A percentile compares a stretch with the other conserved stretches of the same genome.
phyloP scores from a whole-genome alignment of 1,284 basidiomycete genomes.

The Boletus mariae region DNA sequence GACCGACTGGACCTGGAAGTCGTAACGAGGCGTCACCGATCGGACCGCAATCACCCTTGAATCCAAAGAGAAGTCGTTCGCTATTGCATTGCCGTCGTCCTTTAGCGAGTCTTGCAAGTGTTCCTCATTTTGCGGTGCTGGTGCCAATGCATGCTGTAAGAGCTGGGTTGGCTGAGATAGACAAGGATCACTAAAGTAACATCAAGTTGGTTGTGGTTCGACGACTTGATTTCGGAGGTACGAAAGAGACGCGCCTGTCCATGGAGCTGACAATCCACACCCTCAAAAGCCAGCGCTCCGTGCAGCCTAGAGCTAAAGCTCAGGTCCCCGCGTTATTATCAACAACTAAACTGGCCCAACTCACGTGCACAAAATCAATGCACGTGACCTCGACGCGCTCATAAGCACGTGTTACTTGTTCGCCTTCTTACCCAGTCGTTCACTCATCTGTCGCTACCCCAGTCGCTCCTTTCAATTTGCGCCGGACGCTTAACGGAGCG shows the following conservation, averaged over 20 bases:
- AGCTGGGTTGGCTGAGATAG: constrained; percentile 33
- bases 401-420: constrained; percentile 21
- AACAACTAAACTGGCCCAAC: not conserved
- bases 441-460: constrained; percentile 11
- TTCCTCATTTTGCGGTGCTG: constrained; percentile 14
- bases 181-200: constrained; percentile 19
- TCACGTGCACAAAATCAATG: constrained; percentile 27
- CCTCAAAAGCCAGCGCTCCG: not conserved
- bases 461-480: constrained; percentile 29
- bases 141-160: constrained; percentile 32
- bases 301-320: not conserved
- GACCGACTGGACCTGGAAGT: constrained; percentile 41
- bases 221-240: constrained; percentile 3
- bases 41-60: constrained; percentile 24
- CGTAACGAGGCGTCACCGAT: constrained; percentile 41
- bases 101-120: constrained; percentile 13
- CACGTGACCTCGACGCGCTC: constrained; percentile 32
- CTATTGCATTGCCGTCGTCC: constrained; percentile 9
- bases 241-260: constrained; percentile 32
- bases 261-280: constrained; percentile 1
- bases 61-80: constrained; percentile 24
- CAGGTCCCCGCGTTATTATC: not conserved
- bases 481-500: constrained; percentile 28
- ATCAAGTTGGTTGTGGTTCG: constrained; percentile 1
- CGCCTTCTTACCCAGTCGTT: not conserved